Evolutionary conservation across 495 filamentous ascomycete species (phyloP), one percentile per base, ranked within the genome.

Genomic region (Aspergillus affinis): DNA sequence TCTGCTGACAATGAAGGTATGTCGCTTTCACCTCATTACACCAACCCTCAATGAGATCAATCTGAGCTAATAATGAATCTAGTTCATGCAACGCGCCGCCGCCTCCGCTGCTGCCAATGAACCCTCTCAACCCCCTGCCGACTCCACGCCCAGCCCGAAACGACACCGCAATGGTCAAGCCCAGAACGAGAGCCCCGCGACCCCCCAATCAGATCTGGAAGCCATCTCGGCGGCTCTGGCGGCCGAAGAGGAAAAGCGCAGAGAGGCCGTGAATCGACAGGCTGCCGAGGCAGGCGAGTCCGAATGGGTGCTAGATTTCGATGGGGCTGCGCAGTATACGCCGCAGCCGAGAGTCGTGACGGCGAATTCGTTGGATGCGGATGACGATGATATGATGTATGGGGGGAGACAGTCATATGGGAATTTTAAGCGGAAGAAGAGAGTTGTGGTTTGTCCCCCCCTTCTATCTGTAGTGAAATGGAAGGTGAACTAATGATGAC

Each of bases 61-160:
- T 27, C 52, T 68, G 60, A 68, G 4, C 13, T 27, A 48, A 56
- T 17, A 48, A 2, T 17, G 23, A 48, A 26, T 58, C 47, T 53
- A 90, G 85, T 98, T 98, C 74, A 98, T 98, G 94, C 94, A 97
- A 82, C 85, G 94, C 63, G 89, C 90, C 53, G 90, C 89, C 23
- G 86, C 87, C 32, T 78, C 78, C 58, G 62, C 71, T 51, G 80
- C 82, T 7, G 61, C 72, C 2, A 69, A 72, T 64, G 80, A 66
- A 63, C 67, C 68, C 61, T 78, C 63, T 60, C 69, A 82, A 48
- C 66, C 72, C 29, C 75, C 75, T 41, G 75, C 71, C 29, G 58
- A 67, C 46, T 62, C 57, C 47, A 55, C 72, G 65, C 61, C 73
- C 63, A 59, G 67, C 9, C 71, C 78, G 8, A 85, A 85, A 55